These are phyloP conservation scores for Schwanniomyces polymorphus DNA, from an alignment of 805 yeast species.

Conservation along the genomic window DNA sequence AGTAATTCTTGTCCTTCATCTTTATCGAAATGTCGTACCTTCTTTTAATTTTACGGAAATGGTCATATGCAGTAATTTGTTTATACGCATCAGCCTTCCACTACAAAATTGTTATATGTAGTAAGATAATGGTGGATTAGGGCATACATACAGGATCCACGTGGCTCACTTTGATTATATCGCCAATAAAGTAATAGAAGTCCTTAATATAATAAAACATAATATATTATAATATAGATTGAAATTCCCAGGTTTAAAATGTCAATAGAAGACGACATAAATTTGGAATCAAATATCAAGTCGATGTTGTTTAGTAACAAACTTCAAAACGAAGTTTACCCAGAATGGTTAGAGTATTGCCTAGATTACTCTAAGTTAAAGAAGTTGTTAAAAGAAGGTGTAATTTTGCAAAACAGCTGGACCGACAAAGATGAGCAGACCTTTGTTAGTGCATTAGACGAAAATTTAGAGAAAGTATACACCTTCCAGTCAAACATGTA, in stretches of 20 bases:
- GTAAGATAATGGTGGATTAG: no score
- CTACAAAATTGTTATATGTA: no score
- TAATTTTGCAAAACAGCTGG: slow-evolving; percentile 53
- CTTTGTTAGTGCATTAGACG: slow-evolving; percentile 67
- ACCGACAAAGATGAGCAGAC: slow-evolving; percentile 68
- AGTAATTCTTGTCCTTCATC: no score
- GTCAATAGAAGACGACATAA: no score
- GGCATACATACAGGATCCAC: background rate
- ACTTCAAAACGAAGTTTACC: slow-evolving; percentile 75
- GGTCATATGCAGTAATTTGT: no score
- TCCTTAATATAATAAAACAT: background rate
- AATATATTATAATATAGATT: background rate
- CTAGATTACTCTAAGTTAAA: slow-evolving; percentile 66
- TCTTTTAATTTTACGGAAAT: no score
- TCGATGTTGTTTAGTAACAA: slow-evolving; percentile 85
- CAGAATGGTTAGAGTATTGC: slow-evolving; percentile 83
- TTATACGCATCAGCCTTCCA: no score
- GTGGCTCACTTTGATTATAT: background rate
- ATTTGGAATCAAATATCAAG: background rate
- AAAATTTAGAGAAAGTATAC: slow-evolving; percentile 75
- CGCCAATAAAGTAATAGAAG: background rate
- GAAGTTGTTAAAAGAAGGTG: slow-evolving; percentile 67
- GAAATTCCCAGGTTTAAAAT: background rate
- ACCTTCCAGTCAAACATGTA: slow-evolving; percentile 69
- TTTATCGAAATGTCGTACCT: no score